Conservation (phyloP, 2,329 filamentous ascomycete genomes). For the Trichoderma cornu-damae region DNA sequence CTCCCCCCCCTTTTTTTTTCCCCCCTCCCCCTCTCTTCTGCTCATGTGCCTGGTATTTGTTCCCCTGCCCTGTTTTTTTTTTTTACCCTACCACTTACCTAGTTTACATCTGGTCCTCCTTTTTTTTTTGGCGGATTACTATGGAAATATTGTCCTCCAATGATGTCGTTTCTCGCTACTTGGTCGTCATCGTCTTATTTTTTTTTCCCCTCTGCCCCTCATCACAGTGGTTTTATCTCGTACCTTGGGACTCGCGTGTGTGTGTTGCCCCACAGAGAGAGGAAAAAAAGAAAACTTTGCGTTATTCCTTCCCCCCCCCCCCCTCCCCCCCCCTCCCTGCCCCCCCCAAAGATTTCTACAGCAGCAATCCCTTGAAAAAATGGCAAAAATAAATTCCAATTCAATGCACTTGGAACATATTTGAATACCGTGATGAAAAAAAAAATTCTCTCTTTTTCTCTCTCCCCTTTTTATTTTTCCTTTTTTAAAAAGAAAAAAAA, state of each 20-base stretch:
- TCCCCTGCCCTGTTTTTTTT: constrained; percentile 14
- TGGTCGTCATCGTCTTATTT: constrained; percentile 19
- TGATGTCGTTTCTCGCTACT: constrained; percentile 22
- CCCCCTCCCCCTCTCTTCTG: background rate
- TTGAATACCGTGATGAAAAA: background rate
- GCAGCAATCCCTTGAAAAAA: constrained; percentile 16
- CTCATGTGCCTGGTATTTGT: constrained; percentile 14
- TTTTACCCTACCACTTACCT: constrained; percentile 18
- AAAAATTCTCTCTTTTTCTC: too few relatives aligned
- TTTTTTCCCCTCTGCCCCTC: constrained; percentile 13
- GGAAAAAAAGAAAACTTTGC: constrained; percentile 9
- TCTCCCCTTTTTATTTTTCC: too few relatives aligned
- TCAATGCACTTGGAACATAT: background rate
- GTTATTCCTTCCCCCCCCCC: too few relatives aligned
- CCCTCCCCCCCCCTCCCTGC: too few relatives aligned
- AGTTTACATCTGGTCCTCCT: constrained; percentile 19
- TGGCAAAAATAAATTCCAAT: constrained; percentile 20
- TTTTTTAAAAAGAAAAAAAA: too few relatives aligned
- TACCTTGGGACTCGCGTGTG: constrained; percentile 12
- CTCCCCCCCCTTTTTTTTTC: background rate
- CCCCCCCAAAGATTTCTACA: constrained; percentile 7
- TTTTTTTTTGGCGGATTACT: constrained; percentile 25
- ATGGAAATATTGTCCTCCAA: constrained; percentile 30
- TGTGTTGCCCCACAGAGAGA: constrained; percentile 16
- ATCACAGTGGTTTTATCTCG: constrained; percentile 16